phyloP scores from a whole-genome alignment of 768 basidiomycete species.

The Tulasnella sp. region DNA sequence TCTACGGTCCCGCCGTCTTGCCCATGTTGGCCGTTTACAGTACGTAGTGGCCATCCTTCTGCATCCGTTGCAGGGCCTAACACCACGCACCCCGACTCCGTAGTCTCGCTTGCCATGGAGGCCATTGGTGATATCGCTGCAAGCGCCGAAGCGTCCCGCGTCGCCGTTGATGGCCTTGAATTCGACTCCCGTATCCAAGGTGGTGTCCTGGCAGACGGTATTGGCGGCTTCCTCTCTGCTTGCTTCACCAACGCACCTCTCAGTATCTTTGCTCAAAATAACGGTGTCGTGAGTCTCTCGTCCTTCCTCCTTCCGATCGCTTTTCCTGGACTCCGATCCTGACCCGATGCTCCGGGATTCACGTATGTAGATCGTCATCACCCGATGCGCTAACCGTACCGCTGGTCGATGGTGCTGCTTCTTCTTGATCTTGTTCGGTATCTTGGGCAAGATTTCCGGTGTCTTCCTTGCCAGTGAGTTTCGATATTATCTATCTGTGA shows the following conservation, averaged over 20 bases:
- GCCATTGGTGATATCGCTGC: conserved; percentile 81
- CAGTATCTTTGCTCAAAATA: conserved; percentile 76
- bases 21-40: conserved; percentile 56
- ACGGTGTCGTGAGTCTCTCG: conserved; percentile 44
- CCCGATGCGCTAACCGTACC: conserved; percentile 70
- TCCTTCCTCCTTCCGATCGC: neutral
- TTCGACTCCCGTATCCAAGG: conserved; percentile 81
- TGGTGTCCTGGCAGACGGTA: conserved; percentile 71
- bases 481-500: neutral
- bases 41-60: conserved; percentile 29
- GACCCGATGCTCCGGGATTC: neutral
- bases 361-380: conserved; percentile 50
- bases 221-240: conserved; percentile 71
- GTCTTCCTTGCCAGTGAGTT: conserved; percentile 65
- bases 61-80: neutral
- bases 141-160: conserved; percentile 69
- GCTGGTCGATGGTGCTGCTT: conserved; percentile 73
- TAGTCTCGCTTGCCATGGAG: conserved; percentile 71
- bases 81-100: neutral
- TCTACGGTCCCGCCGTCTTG: conserved; percentile 63
- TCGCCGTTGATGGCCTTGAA: conserved; percentile 62
- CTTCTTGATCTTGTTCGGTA: conserved; percentile 73
- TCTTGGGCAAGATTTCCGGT: conserved; percentile 74
- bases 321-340: neutral
- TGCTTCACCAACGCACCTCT: conserved; percentile 75